Conservation (phyloP, 2,329 filamentous ascomycete genomes). For the Calonectria henricotiae region DNA sequence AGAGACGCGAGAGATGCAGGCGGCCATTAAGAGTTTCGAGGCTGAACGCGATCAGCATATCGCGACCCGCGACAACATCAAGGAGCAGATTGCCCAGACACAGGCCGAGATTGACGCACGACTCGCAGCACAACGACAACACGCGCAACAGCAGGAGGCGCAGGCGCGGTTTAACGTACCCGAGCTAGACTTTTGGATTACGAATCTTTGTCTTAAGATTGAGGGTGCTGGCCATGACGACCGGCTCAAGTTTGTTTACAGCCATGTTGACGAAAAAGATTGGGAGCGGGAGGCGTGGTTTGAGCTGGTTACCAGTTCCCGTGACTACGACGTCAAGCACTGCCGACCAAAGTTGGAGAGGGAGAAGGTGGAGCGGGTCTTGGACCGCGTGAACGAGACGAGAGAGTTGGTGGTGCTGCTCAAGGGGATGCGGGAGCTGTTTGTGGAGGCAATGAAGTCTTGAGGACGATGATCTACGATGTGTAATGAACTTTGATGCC, state of each 20-base stretch:
- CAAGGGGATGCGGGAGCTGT: constrained; percentile 87
- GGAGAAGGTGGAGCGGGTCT: constrained; percentile 82
- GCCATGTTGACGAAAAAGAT: constrained; percentile 87
- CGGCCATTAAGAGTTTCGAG: constrained; percentile 72
- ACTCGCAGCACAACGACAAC: constrained; percentile 80
- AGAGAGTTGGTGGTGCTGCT: constrained; percentile 81
- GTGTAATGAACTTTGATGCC: constrained; percentile 39
- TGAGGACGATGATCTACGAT: constrained; percentile 52
- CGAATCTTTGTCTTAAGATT: constrained; percentile 89
- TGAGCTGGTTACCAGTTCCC: constrained; percentile 85
- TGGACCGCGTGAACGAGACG: constrained; percentile 87
- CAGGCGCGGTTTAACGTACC: constrained; percentile 93
- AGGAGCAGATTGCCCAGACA: constrained; percentile 76
- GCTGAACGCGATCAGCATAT: constrained; percentile 75
- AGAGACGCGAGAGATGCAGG: constrained; percentile 83
- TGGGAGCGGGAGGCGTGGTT: constrained; percentile 95
- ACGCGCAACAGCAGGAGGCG: constrained; percentile 82
- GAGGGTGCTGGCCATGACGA: constrained; percentile 91
- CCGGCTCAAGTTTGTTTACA: constrained; percentile 91
- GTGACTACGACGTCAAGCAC: constrained; percentile 89
- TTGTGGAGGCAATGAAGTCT: constrained; percentile 77
- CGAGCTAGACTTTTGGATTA: constrained; percentile 96
- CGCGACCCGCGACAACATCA: constrained; percentile 71
- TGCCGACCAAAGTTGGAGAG: constrained; percentile 87
- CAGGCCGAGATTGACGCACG: constrained; percentile 80